A percentile compares a stretch with the other conserved stretches of the same genome.
Conservation (phyloP, 2,329 filamentous ascomycete species). For the Cercospora sojina region DNA sequence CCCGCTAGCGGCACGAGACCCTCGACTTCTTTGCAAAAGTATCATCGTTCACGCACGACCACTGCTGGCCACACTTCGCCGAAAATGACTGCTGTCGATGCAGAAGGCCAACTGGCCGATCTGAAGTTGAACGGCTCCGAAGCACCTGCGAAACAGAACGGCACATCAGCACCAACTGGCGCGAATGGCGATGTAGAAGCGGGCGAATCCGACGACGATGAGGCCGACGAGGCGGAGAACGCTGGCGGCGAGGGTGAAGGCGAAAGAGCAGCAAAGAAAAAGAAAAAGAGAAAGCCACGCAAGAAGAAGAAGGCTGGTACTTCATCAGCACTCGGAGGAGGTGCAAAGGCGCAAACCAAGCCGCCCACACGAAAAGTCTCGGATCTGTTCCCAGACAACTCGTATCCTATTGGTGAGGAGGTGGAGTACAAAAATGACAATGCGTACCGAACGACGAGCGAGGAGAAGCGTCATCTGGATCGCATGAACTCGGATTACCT, state of each 20-base stretch:
- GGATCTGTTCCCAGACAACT: conserved; percentile 47
- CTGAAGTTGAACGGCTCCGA: conserved; percentile 28
- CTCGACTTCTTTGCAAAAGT: conserved; percentile 7
- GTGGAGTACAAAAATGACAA: conserved; percentile 49
- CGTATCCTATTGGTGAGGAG: conserved; percentile 50
- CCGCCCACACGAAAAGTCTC: conserved; percentile 50
- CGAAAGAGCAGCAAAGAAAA: conserved; percentile 43
- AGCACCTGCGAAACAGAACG: conserved; percentile 27
- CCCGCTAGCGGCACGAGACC: conserved; percentile 5
- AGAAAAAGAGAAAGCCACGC: conserved; percentile 49
- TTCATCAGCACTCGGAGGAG: conserved; percentile 31
- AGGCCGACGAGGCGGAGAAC: conserved; percentile 34
- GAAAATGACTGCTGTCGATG: conserved; percentile 34
- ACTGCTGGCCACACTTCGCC: not conserved
- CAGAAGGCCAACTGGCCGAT: conserved; percentile 31
- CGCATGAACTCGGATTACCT: conserved; percentile 52
- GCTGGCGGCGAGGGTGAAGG: conserved; percentile 30
- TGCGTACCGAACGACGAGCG: conserved; percentile 47
- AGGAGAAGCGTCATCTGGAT: conserved; percentile 49
- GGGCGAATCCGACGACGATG: conserved; percentile 41
- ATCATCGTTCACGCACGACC: not conserved
- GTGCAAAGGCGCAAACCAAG: conserved; percentile 43
- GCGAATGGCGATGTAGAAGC: conserved; percentile 36
- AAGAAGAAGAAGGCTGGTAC: conserved; percentile 43
- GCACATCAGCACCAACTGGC: conserved; percentile 26